A percentile compares a stretch with the other conserved stretches of the same genome.
Conservation (phyloP, 2,329 filamentous ascomycete genomes). For the Penicillium sp. region DNA sequence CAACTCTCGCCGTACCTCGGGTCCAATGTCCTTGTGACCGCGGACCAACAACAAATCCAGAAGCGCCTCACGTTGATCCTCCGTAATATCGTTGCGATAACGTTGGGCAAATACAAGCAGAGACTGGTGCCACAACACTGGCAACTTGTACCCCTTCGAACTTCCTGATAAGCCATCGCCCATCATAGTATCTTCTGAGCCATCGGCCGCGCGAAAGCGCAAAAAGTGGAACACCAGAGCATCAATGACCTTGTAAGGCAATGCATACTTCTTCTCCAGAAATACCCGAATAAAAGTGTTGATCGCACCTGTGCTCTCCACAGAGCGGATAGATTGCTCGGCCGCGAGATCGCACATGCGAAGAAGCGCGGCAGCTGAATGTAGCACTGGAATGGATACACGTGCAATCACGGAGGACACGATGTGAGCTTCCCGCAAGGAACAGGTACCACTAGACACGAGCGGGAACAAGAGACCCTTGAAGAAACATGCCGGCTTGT, state of each 20-base stretch:
- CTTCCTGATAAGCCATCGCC: conserved; percentile 37
- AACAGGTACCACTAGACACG: conserved; percentile 78
- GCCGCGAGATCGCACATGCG: conserved; percentile 91
- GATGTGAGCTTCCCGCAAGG: conserved; percentile 84
- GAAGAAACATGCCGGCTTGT: conserved; percentile 94
- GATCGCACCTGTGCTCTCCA: conserved; percentile 83
- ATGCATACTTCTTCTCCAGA: conserved; percentile 92
- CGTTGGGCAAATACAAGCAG: conserved; percentile 86
- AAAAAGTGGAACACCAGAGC: conserved; percentile 94
- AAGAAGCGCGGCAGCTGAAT: conserved; percentile 86
- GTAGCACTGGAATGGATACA: conserved; percentile 81
- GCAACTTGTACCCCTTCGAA: conserved; percentile 61
- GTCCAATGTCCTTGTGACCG: conserved; percentile 81
- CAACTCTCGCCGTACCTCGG: conserved; percentile 83
- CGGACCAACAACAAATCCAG: conserved; percentile 78
- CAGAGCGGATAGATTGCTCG: conserved; percentile 68
- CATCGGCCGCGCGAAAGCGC: conserved; percentile 67
- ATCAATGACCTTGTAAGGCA: conserved; percentile 92
- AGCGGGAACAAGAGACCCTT: conserved; percentile 93
- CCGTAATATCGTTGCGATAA: conserved; percentile 92
- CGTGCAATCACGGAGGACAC: conserved; percentile 78
- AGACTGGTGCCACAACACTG: conserved; percentile 95
- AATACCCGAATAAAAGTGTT: conserved; percentile 93
- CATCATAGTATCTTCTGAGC: conserved; percentile 50
- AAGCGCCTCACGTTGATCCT: conserved; percentile 86